Conservation (phyloP, 2,329 filamentous ascomycete genomes). For the Aspergillus sojae region DNA sequence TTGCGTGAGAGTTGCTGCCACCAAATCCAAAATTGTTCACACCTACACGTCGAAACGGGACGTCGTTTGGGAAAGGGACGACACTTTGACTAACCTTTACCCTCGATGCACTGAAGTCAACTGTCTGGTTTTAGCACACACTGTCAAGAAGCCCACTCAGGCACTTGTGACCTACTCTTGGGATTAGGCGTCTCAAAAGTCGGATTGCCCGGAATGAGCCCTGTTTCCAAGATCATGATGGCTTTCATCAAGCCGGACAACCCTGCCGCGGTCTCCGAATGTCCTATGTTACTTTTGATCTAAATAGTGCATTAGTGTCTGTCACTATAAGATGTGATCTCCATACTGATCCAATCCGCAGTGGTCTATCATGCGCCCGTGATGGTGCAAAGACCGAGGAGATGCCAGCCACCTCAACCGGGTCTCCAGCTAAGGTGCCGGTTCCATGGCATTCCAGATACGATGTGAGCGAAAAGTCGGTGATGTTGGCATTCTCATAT, state of each 20-base stretch:
- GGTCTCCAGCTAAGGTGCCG: slow-evolving; percentile 25
- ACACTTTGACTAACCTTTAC: not conserved
- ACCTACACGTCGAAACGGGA: slow-evolving; percentile 11
- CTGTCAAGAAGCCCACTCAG: too few species aligned
- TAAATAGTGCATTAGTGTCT: slow-evolving; percentile 30
- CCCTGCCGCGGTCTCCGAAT: slow-evolving; percentile 17
- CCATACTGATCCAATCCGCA: slow-evolving; percentile 36
- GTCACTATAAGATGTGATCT: slow-evolving; percentile 35
- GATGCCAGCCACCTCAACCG: slow-evolving; percentile 6
- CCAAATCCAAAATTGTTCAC: slow-evolving; percentile 25
- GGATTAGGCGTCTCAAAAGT: slow-evolving; percentile 22
- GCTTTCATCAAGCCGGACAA: slow-evolving; percentile 25
- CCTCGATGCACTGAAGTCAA: not conserved
- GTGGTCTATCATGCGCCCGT: not conserved
- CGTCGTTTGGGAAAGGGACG: slow-evolving; percentile 10
- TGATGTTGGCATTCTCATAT: slow-evolving; percentile 33
- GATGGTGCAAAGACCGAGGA: slow-evolving; percentile 1
- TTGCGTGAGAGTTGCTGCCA: slow-evolving; percentile 24
- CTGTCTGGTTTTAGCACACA: not conserved
- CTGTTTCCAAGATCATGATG: slow-evolving; percentile 21
- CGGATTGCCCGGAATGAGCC: slow-evolving; percentile 21
- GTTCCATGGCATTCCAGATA: slow-evolving; percentile 43
- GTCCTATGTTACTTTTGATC: slow-evolving; percentile 36
- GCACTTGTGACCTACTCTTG: not conserved
- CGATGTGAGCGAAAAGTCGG: slow-evolving; percentile 26